Evolutionary conservation across 768 basidiomycete genomes (phyloP).

Genomic region (Russula olivacea): DNA sequence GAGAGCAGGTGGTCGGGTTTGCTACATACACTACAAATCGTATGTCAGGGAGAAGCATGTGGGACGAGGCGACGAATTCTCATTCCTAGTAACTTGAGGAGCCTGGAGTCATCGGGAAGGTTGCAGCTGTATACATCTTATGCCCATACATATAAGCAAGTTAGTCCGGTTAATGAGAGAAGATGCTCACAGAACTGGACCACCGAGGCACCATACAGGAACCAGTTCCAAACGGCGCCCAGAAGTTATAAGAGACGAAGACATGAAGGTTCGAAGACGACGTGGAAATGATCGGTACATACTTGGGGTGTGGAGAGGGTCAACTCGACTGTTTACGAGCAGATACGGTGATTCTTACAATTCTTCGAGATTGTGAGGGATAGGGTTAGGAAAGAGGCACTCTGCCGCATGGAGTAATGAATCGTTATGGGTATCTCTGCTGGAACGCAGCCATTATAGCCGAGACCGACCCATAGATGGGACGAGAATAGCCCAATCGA

Average conservation of each 20-base stretch:
- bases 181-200: slow-evolving; percentile 30
- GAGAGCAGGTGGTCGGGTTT: slow-evolving; percentile 27
- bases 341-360: background rate
- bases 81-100: slow-evolving; percentile 10
- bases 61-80: background rate
- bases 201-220: slow-evolving; percentile 29
- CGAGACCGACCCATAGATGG: background rate
- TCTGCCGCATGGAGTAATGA: background rate
- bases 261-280: background rate
- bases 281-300: background rate
- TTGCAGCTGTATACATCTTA: slow-evolving; percentile 16
- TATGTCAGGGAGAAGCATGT: background rate
- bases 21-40: slow-evolving; percentile 26
- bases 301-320: background rate
- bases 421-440: no score
- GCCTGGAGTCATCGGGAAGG: slow-evolving; percentile 4
- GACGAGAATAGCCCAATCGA: background rate
- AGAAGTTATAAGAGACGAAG: slow-evolving; percentile 6
- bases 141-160: background rate
- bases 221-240: slow-evolving; percentile 26
- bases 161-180: no score
- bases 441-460: slow-evolving; percentile 2
- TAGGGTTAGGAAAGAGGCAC: no score
- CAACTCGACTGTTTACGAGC: background rate
- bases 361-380: background rate